These are phyloP conservation scores for Alternaria longipes DNA, from an alignment of 2,329 filamentous ascomycete genomes.

Conservation along the genomic window DNA sequence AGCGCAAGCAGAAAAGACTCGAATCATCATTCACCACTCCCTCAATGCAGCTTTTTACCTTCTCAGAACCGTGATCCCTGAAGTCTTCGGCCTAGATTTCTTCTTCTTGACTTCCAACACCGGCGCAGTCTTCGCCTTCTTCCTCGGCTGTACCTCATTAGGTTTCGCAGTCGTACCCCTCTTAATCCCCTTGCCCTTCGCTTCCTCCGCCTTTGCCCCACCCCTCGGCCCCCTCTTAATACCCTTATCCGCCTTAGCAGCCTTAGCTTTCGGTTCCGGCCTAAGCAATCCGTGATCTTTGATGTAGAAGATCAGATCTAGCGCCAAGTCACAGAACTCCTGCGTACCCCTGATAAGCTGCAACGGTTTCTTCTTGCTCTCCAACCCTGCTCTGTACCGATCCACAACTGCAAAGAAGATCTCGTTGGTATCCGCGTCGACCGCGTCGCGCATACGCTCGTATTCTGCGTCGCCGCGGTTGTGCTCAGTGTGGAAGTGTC, in stretches of 20 bases:
- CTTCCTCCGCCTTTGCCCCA: not conserved
- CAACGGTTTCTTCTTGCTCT: slow-evolving; percentile 24
- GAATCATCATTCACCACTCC: not conserved
- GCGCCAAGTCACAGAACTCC: slow-evolving; percentile 46
- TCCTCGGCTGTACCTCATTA: slow-evolving; percentile 25
- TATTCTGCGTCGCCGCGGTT: slow-evolving; percentile 14
- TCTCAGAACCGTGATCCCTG: slow-evolving; percentile 12
- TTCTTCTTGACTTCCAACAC: slow-evolving; percentile 16
- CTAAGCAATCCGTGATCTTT: slow-evolving; percentile 37
- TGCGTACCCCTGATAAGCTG: slow-evolving; percentile 38
- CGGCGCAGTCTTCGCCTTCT: slow-evolving; percentile 31
- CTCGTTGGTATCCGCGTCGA: slow-evolving; percentile 35
- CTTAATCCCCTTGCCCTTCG: slow-evolving; percentile 5
- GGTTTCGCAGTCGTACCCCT: slow-evolving; percentile 12
- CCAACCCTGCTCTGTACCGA: slow-evolving; percentile 41
- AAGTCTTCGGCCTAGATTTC: not conserved
- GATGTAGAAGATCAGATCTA: slow-evolving; percentile 43
- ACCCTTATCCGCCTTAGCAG: slow-evolving; percentile 30
- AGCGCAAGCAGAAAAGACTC: not conserved
- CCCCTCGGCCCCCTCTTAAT: slow-evolving; percentile 22
- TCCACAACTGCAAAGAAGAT: slow-evolving; percentile 46
- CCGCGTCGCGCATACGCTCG: slow-evolving; percentile 12
- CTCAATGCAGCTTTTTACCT: not conserved
- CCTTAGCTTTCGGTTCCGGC: slow-evolving; percentile 12
- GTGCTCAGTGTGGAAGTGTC: slow-evolving; percentile 18